Base-by-base conservation (phyloP, 257 asterid species). In the Cordia subcordata region DNA sequence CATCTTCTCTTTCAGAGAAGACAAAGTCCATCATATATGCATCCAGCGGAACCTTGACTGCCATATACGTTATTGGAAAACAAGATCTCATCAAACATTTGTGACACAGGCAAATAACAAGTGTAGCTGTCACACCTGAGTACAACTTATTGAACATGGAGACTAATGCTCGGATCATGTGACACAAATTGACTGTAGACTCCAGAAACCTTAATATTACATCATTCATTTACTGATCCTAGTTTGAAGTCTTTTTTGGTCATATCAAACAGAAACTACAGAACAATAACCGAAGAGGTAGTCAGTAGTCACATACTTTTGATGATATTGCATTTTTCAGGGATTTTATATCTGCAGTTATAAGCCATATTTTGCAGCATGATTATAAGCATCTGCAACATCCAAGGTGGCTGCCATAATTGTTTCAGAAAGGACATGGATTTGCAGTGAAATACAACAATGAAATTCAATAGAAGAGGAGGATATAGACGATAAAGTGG, bases 11-110 rank as follows among this genome's bases (percentile, higher is more conserved):
- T 82, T 89, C 99, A 37, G 96, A 89, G 84, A 93, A 93, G 57
- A 93, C 99, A 76, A 93, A 93, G 71, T 93, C 99, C 85, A 93
- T 80, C 90, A 80, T 70, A 72, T 86, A 83, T 71, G 97, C 97
- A 77, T 93, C 99, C 81, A 86, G 56, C 16, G 96, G 99, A 77
- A 93, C 90, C 79, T 83, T 85, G 73, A 93, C 97, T 93, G 90
- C 57, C 63, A 76, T 61, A 67, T 33, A 73, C 55, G 35, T 27
- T 27, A 27, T 27, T 27, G 6, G 35, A 27, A 6, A 55, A n/a
- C 10, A 33, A 15, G 21, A 63, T 39, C 52, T 33, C 35, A 42
- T 46, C 59, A 38, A 46, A 27, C 3, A 27, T 27, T 27, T 27
- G 35, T 27, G 35, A 27, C 35, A 27, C 35, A 27, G 35, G 35